A percentile compares a stretch with the other conserved stretches of the same genome.
These are phyloP conservation scores for Ogataea pini DNA, from an alignment of 805 yeast species.

Conservation along the genomic window DNA sequence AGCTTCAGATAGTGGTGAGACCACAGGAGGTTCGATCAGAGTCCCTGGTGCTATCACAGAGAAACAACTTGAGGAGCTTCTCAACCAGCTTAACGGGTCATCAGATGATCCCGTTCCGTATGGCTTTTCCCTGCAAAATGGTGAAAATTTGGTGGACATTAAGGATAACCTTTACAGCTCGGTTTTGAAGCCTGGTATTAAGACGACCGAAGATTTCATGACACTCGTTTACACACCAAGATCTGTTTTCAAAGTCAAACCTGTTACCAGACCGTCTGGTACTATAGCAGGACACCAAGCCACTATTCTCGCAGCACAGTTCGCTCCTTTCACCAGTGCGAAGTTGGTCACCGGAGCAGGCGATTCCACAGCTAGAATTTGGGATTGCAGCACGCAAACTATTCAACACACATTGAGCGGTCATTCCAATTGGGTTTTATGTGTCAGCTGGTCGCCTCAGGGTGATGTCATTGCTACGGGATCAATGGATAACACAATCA, in stretches of 20 bases:
- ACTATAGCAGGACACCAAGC: constrained; percentile 96
- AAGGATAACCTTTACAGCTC: constrained; percentile 76
- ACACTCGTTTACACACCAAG: constrained; percentile 91
- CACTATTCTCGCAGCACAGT: constrained; percentile 86
- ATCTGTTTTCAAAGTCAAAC: constrained; percentile 89
- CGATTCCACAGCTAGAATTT: constrained; percentile 90
- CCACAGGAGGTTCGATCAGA: constrained; percentile 79
- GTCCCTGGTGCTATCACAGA: constrained; percentile 90
- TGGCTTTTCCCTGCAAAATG: constrained; percentile 67
- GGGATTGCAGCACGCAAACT: constrained; percentile 97
- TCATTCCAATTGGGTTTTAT: constrained; percentile 90
- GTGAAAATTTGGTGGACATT: constrained; percentile 65
- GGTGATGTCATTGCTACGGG: constrained; percentile 94
- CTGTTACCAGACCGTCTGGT: constrained; percentile 87
- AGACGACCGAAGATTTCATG: constrained; percentile 89
- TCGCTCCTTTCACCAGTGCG: constrained; percentile 86
- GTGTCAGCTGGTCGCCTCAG: constrained; percentile 90
- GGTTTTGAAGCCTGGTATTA: constrained; percentile 80
- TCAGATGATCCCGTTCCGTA: constrained; percentile 88
- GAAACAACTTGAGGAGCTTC: constrained; percentile 81
- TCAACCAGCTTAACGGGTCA: constrained; percentile 74
- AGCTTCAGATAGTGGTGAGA: constrained; percentile 90
- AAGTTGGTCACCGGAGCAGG: constrained; percentile 95
- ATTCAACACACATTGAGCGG: constrained; percentile 80
- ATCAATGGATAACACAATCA: constrained; percentile 85